These are phyloP conservation scores for Trifolium subterraneum DNA, from an alignment of 306 rosid genomes.

Conservation along the genomic window DNA sequence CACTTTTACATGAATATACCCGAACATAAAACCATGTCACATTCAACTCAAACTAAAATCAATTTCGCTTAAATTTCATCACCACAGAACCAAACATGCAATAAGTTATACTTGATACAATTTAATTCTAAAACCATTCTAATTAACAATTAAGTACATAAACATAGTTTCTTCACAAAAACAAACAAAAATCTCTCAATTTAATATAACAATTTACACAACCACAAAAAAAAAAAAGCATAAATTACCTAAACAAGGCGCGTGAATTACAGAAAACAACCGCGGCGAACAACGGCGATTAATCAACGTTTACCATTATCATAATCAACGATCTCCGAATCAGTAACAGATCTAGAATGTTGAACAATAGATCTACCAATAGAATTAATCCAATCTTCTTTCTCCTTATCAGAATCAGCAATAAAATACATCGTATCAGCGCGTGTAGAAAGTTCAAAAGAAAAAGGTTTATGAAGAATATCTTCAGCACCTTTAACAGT, in stretches of 20 bases:
- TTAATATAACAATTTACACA: slow-evolving; percentile 34
- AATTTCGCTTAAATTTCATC: background rate
- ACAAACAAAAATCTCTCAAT: slow-evolving; percentile 24
- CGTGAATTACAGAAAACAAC: slow-evolving; percentile 15
- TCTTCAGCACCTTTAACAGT: slow-evolving; percentile 70
- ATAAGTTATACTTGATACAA: no score
- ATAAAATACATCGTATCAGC: slow-evolving; percentile 66
- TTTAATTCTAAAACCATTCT: background rate
- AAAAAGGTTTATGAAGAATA: slow-evolving; percentile 53
- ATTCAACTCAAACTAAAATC: no score
- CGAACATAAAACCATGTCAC: no score
- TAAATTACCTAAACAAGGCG: slow-evolving; percentile 29
- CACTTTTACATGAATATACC: no score
- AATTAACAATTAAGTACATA: slow-evolving; percentile 18
- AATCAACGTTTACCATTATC: slow-evolving; percentile 51
- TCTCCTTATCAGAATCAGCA: slow-evolving; percentile 67
- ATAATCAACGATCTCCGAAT: slow-evolving; percentile 71
- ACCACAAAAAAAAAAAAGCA: background rate
- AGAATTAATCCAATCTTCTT: slow-evolving; percentile 76
- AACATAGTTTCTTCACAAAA: slow-evolving; percentile 39
- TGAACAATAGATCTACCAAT: slow-evolving; percentile 72
- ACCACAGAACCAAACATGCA: background rate
- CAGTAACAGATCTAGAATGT: slow-evolving; percentile 73
- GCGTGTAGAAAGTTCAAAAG: slow-evolving; percentile 61
- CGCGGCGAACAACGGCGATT: background rate